phyloP scores from a whole-genome alignment of 129 eudicot species.

The Arctium lappa region DNA sequence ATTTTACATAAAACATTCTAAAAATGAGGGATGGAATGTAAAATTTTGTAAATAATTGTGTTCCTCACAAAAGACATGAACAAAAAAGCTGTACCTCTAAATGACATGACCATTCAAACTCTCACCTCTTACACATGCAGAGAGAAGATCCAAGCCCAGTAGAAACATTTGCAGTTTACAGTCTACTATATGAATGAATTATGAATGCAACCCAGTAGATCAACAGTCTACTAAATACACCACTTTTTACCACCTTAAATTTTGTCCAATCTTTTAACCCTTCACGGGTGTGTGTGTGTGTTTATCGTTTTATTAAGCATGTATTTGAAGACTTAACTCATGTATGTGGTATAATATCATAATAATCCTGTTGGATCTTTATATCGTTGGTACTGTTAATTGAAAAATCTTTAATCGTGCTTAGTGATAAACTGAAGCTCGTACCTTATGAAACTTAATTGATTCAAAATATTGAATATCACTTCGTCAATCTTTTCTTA shows the following conservation, averaged over 20 bases:
- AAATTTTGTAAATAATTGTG: slow-evolving; percentile 25
- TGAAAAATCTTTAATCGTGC: not conserved
- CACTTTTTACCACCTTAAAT: slow-evolving; percentile 28
- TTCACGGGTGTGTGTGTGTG: not conserved
- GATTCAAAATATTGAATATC: no score
- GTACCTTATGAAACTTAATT: no score
- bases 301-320: not conserved
- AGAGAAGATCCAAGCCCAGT: slow-evolving; percentile 40
- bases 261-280: slow-evolving; percentile 30
- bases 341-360: not conserved
- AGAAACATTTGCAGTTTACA: slow-evolving; percentile 40
- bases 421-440: not conserved
- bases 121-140: slow-evolving; percentile 28
- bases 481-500: not conserved
- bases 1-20: slow-evolving; percentile 11
- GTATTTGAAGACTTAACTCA: not conserved
- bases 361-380: not conserved
- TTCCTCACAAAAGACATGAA: slow-evolving; percentile 25
- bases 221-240: slow-evolving; percentile 27
- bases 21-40: slow-evolving; percentile 21
- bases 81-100: slow-evolving; percentile 32
- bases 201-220: slow-evolving; percentile 14
- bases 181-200: slow-evolving; percentile 20
- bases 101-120: slow-evolving; percentile 42
- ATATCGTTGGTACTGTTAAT: not conserved